A percentile compares a stretch with the other conserved stretches of the same genome.
phyloP scores from a whole-genome alignment of 177 flowering plant genomes.

The Telopea speciosissima region DNA sequence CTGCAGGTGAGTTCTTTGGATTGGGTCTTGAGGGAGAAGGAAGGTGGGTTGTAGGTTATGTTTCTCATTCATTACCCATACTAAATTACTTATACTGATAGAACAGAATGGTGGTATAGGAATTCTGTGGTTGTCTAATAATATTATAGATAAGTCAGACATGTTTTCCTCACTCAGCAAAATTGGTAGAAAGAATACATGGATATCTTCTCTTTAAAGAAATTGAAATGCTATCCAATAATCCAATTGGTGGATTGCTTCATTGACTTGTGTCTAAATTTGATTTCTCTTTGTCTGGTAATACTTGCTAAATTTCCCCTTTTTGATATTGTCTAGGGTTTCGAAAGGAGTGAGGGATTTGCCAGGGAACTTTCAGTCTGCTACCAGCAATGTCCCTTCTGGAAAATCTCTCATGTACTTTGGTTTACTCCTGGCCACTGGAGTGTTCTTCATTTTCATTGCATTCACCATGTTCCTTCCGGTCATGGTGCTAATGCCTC shows the following conservation, averaged over 20 bases:
- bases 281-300: neutral
- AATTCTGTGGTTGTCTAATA: neutral
- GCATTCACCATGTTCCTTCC: slow-evolving; percentile 97
- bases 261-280: neutral
- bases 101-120: neutral
- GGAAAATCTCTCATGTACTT: slow-evolving; percentile 87
- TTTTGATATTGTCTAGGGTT: slow-evolving; percentile 43
- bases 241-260: neutral
- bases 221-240: neutral
- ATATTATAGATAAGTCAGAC: neutral
- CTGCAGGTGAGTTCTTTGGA: neutral
- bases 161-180: no score
- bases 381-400: slow-evolving; percentile 79
- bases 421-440: slow-evolving; percentile 73
- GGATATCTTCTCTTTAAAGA: neutral
- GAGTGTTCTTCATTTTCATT: slow-evolving; percentile 84
- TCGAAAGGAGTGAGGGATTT: slow-evolving; percentile 84
- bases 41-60: neutral
- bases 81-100: neutral
- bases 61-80: neutral
- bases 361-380: slow-evolving; percentile 82
- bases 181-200: neutral
- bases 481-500: slow-evolving; percentile 93
- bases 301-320: neutral
- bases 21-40: neutral